Evolutionary conservation across 2,329 filamentous ascomycete genomes (phyloP), one percentile per base, ranked within the genome.

Genomic region (Alternaria alternata): DNA sequence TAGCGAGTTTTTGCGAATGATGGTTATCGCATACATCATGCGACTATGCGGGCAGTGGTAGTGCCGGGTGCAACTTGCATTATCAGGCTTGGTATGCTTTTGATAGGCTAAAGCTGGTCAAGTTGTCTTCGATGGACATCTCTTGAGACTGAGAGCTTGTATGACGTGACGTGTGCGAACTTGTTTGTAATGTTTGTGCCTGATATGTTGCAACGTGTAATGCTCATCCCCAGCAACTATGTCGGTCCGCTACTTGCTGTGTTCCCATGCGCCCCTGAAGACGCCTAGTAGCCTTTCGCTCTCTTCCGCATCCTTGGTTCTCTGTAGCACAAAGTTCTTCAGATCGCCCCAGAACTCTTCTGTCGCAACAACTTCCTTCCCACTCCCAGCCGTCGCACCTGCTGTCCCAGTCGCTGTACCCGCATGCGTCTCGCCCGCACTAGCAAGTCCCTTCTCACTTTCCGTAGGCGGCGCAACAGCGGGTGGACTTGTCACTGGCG

Each of bases 261-360:
- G 81, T 67, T 88, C 84, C 90, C 91, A 95, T 43, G 89, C 90
- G 44, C 81, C 82, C 78, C 86, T 90, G 74, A 97, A 97, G 22
- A 91, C 76, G 5, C 77, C 81, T 36, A 86, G 85, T 70, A 94
- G 77, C 69, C 88, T 86, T 67, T 87, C 86, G 1, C 90, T 91
- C 73, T 86, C 84, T 3, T 75, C 76, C 52, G 84, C 88, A 75
- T 96, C 91, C 78, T 90, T 88, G 70, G 97, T 80, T 75, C 92
- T 87, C 81, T 94, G 91, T 73, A 88, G 81, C 76, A 99, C 76
- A 78, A 94, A 98, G 0, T 87, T 91, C 74, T 88, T 88, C 64
- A 99, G 79, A 81, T 98, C 95, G 8, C 80, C 81, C 95, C 95
- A 99, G 75, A 99, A 99, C 56, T 86, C 88, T 7, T 90, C 87